Evolutionary conservation across 305 asterid genomes (phyloP).

Genomic region (Solanum hybrid): DNA sequence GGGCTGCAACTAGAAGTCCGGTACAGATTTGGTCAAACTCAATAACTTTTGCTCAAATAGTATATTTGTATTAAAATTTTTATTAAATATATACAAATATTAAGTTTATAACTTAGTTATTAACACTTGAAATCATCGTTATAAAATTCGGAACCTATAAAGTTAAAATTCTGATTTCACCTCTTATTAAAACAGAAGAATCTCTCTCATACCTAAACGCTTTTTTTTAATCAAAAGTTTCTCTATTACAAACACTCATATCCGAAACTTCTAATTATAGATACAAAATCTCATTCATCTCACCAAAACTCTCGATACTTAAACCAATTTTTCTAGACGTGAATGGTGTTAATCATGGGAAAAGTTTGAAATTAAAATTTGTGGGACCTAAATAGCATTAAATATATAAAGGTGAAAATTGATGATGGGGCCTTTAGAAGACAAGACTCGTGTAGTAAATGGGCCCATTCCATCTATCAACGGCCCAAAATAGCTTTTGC

Average conservation of each 20-base stretch:
- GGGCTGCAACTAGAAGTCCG: too few relatives aligned
- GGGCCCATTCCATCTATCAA: slow-evolving; percentile 11
- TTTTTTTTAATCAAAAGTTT: not conserved
- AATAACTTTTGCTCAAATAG: too few relatives aligned
- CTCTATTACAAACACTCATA: not conserved
- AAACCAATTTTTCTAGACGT: not conserved
- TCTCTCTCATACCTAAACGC: not conserved
- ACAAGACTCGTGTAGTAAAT: slow-evolving; percentile 30
- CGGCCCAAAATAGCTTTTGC: slow-evolving; percentile 14
- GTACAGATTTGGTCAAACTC: too few relatives aligned
- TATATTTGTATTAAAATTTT: too few relatives aligned
- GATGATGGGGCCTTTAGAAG: slow-evolving; percentile 11
- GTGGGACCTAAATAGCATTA: not conserved
- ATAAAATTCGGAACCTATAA: too few relatives aligned
- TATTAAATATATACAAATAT: too few relatives aligned
- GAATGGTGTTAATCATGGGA: not conserved
- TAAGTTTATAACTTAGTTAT: too few relatives aligned
- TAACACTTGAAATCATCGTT: too few relatives aligned
- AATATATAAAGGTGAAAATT: not conserved
- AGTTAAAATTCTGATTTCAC: too few relatives aligned
- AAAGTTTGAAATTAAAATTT: not conserved
- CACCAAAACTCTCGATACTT: not conserved
- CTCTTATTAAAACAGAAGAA: not conserved
- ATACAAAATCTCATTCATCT: not conserved
- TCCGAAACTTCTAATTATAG: not conserved